phyloP scores from a whole-genome alignment of 2,329 filamentous ascomycete species.

The Alternaria triticimaculans region DNA sequence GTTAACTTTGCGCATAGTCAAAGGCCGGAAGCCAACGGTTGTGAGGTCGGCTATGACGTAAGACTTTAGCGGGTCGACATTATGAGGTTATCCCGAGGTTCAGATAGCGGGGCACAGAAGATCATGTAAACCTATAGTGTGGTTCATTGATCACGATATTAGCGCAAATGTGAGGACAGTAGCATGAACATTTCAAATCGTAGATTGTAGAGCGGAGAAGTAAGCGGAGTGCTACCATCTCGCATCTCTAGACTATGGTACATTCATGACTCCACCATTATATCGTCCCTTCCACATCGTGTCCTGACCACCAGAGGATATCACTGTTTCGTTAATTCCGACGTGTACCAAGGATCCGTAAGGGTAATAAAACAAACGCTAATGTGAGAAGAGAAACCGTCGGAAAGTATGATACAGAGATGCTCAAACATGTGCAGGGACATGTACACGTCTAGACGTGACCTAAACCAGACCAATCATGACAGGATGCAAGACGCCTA shows the following conservation, averaged over 20 bases:
- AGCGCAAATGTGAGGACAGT: not conserved
- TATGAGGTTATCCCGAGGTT: constrained; percentile 12
- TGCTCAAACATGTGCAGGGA: constrained; percentile 32
- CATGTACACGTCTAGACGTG: constrained; percentile 44
- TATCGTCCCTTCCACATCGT: constrained; percentile 25
- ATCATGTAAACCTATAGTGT: not conserved
- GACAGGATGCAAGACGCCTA: constrained; percentile 49
- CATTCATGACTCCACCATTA: constrained; percentile 29
- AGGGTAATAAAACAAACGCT: constrained; percentile 42
- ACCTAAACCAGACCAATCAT: constrained; percentile 34
- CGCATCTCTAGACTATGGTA: constrained; percentile 39
- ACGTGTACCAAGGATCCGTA: constrained; percentile 27
- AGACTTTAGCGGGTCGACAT: not conserved
- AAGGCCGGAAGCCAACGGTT: constrained; percentile 1
- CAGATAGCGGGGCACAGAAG: not conserved
- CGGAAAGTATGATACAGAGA: constrained; percentile 46
- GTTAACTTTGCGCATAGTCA: too few relatives aligned
- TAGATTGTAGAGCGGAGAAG: constrained; percentile 40
- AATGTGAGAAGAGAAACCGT: constrained; percentile 38
- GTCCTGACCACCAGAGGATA: constrained; percentile 27
- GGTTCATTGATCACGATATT: not conserved
- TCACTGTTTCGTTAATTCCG: constrained; percentile 30
- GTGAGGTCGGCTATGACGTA: constrained; percentile 15
- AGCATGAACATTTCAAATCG: constrained; percentile 19
- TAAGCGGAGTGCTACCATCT: constrained; percentile 39